These are phyloP conservation scores for Mycena alexandri DNA, from an alignment of 768 basidiomycete species.

Conservation along the genomic window DNA sequence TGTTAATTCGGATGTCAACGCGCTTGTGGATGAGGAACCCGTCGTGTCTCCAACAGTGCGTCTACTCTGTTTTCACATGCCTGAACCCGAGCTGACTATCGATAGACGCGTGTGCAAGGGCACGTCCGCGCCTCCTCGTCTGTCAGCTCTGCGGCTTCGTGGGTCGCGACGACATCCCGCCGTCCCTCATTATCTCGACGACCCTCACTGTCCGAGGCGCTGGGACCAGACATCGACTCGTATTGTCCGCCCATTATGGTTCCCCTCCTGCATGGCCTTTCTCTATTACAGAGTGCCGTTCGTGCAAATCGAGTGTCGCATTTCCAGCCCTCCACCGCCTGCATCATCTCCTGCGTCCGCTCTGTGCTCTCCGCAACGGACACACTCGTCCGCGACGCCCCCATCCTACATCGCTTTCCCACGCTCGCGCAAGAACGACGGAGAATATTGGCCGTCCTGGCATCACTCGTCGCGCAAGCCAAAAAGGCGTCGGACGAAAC, in stretches of 20 bases:
- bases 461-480: slow-evolving; percentile 85
- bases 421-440: slow-evolving; percentile 83
- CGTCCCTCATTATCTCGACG: slow-evolving; percentile 59
- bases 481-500: slow-evolving; percentile 71
- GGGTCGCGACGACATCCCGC: slow-evolving; percentile 62
- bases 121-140: slow-evolving; percentile 65
- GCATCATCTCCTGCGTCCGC: slow-evolving; percentile 94
- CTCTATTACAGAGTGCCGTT: slow-evolving; percentile 88
- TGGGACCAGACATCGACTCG: slow-evolving; percentile 65
- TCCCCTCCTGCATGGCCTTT: slow-evolving; percentile 86
- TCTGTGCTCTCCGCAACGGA: slow-evolving; percentile 86
- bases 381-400: slow-evolving; percentile 86
- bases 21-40: slow-evolving; percentile 68
- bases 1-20: slow-evolving; percentile 75
- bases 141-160: slow-evolving; percentile 64
- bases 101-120: slow-evolving; percentile 50
- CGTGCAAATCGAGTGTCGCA: slow-evolving; percentile 81
- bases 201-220: slow-evolving; percentile 59
- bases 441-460: slow-evolving; percentile 83
- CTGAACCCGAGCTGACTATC: slow-evolving; percentile 30
- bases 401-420: slow-evolving; percentile 74
- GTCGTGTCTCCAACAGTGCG: slow-evolving; percentile 49
- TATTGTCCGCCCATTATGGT: slow-evolving; percentile 86
- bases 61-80: slow-evolving; percentile 26
- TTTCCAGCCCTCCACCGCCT: slow-evolving; percentile 94